phyloP scores from a whole-genome alignment of 169 alveolate genomes.

The Plasmodium malariae region DNA sequence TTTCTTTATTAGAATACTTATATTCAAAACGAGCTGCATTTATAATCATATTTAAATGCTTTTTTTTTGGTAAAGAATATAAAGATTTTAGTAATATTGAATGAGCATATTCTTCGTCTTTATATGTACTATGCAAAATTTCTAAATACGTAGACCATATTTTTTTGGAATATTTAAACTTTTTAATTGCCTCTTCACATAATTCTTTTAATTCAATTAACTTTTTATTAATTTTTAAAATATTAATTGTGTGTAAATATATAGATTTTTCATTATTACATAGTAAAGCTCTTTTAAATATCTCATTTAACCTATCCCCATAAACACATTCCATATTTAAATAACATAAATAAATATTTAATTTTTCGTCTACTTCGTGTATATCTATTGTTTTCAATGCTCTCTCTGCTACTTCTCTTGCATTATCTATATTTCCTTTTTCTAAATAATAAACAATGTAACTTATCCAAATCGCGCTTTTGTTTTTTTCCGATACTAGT shows the following conservation, averaged over 20 bases:
- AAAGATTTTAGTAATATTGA: constrained; percentile 76
- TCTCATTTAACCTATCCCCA: constrained; percentile 84
- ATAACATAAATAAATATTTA: constrained; percentile 88
- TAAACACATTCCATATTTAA: constrained; percentile 88
- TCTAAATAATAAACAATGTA: constrained; percentile 88
- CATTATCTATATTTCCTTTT: constrained; percentile 85
- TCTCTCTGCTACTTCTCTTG: constrained; percentile 87
- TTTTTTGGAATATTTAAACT: constrained; percentile 83
- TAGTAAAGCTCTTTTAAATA: constrained; percentile 82
- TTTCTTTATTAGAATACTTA: constrained; percentile 79
- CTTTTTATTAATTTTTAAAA: constrained; percentile 77
- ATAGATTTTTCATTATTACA: constrained; percentile 82
- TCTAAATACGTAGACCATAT: constrained; percentile 53
- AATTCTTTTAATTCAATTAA: constrained; percentile 80
- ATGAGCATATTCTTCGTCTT: constrained; percentile 78
- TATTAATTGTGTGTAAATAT: constrained; percentile 80
- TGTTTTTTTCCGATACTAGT: constrained; percentile 78
- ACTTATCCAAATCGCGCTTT: constrained; percentile 81
- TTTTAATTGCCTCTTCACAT: constrained; percentile 80
- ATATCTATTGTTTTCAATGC: constrained; percentile 86
- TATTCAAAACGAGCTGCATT: constrained; percentile 88
- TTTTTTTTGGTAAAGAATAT: constrained; percentile 77
- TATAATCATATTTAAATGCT: constrained; percentile 79
- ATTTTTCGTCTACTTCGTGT: constrained; percentile 84
- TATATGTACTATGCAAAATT: constrained; percentile 65